Evolutionary conservation across 345 rosid species (phyloP), one percentile per base, ranked within the genome.

Genomic region (Eucalyptus albens): DNA sequence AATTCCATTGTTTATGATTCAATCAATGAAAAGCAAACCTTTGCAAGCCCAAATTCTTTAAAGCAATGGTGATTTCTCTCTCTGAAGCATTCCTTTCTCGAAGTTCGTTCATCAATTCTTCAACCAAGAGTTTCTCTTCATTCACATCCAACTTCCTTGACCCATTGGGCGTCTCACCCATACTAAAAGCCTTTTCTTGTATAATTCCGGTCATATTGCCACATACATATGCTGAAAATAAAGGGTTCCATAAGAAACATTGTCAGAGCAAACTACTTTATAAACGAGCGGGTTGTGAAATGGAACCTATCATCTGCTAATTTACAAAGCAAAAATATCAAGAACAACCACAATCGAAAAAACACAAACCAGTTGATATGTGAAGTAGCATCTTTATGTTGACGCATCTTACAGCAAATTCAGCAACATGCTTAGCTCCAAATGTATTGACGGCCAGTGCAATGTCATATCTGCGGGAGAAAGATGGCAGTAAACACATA

Each of bases 401-500:
- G 21, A 65, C 88, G 90, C 97, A 95, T 87, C 92, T 93, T 87
- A 92, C 94, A 87, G 95, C 95, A 87, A 96, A 96, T 89, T 91
- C 90, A 21, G 91, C 83, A 44, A 95, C 94, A 89, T 94, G 87
- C 86, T 91, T 93, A 15, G 95, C 95, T 85, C 98, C 97, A 86
- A 95, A 60, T 56, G 97, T 92, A 89, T 96, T 95, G 82, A 95
- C 89, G 22, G 86, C 92, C 86, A 94, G 92, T 31, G 96, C 94
- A 81, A 93, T 92, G 89, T 96, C 97, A 31, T 92, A 93, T 56
- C 94, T 93, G 67, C 82, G 19, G 69, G 47, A 44, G 29, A 50
- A 47, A 53, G 27, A 60, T 60, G n/a, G 67, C 31, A 60, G 11
- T 27, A 60, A 26, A 60, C 67, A 11, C 6, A 31, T n/a, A 67